phyloP scores from a whole-genome alignment of 2,329 filamentous ascomycete genomes.

The Apiospora aurea region DNA sequence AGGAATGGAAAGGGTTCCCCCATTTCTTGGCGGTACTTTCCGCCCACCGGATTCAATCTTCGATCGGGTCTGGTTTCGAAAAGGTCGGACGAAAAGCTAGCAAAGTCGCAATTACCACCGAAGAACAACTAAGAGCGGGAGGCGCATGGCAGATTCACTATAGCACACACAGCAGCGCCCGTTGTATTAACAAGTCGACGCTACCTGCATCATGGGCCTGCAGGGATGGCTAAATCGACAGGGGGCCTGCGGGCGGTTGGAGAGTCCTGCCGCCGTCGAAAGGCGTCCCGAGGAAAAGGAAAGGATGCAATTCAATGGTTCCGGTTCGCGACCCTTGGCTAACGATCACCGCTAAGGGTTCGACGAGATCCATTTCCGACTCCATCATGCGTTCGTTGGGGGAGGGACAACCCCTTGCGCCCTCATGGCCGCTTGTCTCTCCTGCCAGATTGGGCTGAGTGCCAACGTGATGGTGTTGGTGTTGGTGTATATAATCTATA shows the following conservation, averaged over 20 bases:
- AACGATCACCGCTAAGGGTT: constrained; percentile 8
- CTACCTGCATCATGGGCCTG: not conserved
- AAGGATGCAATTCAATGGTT: not conserved
- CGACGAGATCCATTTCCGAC: constrained; percentile 19
- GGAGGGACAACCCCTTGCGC: not conserved
- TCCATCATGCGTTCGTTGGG: constrained; percentile 18
- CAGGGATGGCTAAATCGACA: not conserved
- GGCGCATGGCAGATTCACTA: not conserved
- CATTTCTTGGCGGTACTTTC: not conserved
- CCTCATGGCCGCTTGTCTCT: not conserved
- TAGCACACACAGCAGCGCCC: not conserved
- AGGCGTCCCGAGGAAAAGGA: not conserved
- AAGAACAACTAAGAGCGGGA: not conserved
- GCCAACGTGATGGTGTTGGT: not conserved
- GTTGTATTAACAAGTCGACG: not conserved
- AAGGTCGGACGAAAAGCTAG: not conserved
- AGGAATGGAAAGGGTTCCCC: not conserved
- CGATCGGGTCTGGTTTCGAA: not conserved
- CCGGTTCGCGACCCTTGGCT: not conserved
- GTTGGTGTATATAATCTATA: not conserved
- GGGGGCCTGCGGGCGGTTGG: not conserved
- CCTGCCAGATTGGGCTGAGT: constrained; percentile 7
- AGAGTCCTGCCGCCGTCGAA: not conserved
- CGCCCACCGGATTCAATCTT: not conserved
- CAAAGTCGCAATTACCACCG: constrained; percentile 1